phyloP scores from a whole-genome alignment of 176 grass and related monocot species.

The Themeda triandra region DNA sequence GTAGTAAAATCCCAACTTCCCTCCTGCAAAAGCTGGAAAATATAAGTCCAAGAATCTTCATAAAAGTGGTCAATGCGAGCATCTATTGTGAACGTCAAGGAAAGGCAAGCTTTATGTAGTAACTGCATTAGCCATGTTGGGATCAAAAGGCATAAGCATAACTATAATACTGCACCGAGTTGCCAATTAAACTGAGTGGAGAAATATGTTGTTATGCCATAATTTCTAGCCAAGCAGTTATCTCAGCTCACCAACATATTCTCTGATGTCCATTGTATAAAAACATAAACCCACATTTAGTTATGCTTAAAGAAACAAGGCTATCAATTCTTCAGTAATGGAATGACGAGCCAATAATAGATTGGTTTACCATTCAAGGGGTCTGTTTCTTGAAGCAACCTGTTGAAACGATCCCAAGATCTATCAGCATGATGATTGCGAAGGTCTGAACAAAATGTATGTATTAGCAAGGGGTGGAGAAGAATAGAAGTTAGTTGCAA shows the following conservation, averaged over 20 bases:
- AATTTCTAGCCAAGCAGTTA: not conserved
- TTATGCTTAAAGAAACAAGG: not conserved
- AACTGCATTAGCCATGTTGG: not conserved
- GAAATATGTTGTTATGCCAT: not conserved
- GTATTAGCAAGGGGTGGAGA: not conserved
- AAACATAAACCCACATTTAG: not conserved
- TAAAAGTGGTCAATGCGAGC: conserved; percentile 18
- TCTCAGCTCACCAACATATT: not conserved
- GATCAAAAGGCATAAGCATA: conserved; percentile 6
- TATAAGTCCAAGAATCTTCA: conserved; percentile 1
- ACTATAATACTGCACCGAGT: not conserved
- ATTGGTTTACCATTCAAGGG: conserved; percentile 63
- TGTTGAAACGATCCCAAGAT: conserved; percentile 88
- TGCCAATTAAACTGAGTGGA: not conserved
- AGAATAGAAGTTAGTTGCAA: not conserved
- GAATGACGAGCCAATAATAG: not conserved
- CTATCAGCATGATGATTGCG: conserved; percentile 55
- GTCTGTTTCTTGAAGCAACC: conserved; percentile 46
- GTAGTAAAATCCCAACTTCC: conserved; percentile 86
- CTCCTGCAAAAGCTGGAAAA: conserved; percentile 34
- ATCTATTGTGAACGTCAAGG: conserved; percentile 1
- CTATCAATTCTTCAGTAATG: not conserved
- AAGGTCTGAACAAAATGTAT: conserved; percentile 41
- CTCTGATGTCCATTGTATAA: not conserved
- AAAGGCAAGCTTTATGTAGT: conserved; percentile 1